A percentile compares a stretch with the other conserved stretches of the same genome.
These are phyloP conservation scores for Saccharum officinarum DNA, from an alignment of 176 grass and related monocot genomes.

Conservation along the genomic window DNA sequence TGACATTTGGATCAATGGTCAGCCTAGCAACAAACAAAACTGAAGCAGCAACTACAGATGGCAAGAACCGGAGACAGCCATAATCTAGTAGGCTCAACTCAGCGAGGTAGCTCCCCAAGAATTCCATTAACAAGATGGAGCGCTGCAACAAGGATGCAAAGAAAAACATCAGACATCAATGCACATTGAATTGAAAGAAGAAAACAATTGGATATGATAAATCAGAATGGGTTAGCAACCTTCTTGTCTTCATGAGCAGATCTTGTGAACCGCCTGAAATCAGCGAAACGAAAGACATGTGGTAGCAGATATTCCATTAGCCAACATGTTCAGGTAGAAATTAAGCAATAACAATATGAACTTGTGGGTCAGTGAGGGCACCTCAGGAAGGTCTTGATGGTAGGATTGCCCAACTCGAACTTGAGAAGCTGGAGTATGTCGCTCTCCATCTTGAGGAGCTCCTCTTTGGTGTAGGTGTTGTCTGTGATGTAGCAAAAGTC, in stretches of 20 bases:
- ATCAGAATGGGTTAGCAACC: constrained; percentile 30
- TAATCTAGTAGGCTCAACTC: constrained; percentile 90
- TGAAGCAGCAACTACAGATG: constrained; percentile 83
- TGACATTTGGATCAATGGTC: constrained; percentile 50
- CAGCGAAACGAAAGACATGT: background rate
- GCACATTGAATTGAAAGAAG: background rate
- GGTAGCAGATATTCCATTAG: constrained; percentile 1
- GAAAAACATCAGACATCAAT: constrained; percentile 28
- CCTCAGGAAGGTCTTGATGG: constrained; percentile 85
- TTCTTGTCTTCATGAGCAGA: constrained; percentile 54
- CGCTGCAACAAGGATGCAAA: constrained; percentile 39
- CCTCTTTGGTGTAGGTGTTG: constrained; percentile 88
- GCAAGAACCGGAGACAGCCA: constrained; percentile 70
- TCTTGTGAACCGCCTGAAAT: constrained; percentile 67
- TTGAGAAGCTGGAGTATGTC: constrained; percentile 84
- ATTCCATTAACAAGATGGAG: constrained; percentile 59
- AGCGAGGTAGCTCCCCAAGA: constrained; percentile 68
- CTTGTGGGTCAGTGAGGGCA: constrained; percentile 7
- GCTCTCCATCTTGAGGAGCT: constrained; percentile 88
- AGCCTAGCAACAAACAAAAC: constrained; percentile 73
- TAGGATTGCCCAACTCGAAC: constrained; percentile 90
- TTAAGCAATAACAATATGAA: background rate
- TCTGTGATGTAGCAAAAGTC: constrained; percentile 98
- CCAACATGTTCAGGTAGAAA: background rate
- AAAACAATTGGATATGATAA: background rate